Conservation (phyloP, 805 yeast genomes). For the Candida endomychidarum region DNA sequence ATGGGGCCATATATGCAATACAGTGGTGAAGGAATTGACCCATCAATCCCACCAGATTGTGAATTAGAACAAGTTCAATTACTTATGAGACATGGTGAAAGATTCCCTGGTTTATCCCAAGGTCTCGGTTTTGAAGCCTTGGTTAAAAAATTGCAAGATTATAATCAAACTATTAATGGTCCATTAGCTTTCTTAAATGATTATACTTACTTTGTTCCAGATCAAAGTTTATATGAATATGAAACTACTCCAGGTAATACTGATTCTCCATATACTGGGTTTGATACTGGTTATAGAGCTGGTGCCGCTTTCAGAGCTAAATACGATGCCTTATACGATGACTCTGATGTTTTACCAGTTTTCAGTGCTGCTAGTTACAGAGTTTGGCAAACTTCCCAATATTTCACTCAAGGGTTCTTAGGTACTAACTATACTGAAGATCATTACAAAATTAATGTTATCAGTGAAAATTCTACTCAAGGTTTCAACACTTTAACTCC, state of each 20-base stretch:
- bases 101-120: constrained; percentile 46
- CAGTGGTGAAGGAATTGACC: constrained; percentile 53
- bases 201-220: constrained; percentile 50
- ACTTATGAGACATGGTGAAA: constrained; percentile 76
- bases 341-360: constrained; percentile 41
- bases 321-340: constrained; percentile 48
- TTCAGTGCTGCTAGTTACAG: constrained; percentile 58
- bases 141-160: constrained; percentile 23
- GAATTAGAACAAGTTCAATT: constrained; percentile 66
- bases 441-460: constrained; percentile 31
- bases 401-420: constrained; percentile 61
- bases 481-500: constrained; percentile 67
- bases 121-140: constrained; percentile 30
- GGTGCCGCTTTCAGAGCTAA: constrained; percentile 50
- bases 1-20: constrained; percentile 55
- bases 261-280: constrained; percentile 51
- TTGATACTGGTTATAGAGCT: constrained; percentile 45
- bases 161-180: constrained; percentile 37
- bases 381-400: constrained; percentile 52
- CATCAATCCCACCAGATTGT: constrained; percentile 52
- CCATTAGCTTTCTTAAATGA: constrained; percentile 54
- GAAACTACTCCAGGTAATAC: constrained; percentile 50
- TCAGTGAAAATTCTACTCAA: constrained; percentile 46
- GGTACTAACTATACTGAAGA: constrained; percentile 40
- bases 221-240: constrained; percentile 40